Conservation (phyloP, 306 rosid genomes). For the Mimosa bimucronata region DNA sequence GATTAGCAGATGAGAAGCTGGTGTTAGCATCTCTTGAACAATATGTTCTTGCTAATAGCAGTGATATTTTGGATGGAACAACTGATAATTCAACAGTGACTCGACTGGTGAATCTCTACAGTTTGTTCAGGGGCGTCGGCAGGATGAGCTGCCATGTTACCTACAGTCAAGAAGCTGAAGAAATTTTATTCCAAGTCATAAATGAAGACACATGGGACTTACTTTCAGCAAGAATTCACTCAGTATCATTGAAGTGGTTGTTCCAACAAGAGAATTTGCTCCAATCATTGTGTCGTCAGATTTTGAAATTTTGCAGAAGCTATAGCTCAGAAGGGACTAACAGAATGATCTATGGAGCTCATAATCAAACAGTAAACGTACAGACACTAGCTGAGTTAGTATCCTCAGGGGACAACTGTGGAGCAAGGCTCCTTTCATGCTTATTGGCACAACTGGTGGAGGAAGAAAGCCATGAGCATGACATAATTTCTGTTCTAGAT, state of each 20-base stretch:
- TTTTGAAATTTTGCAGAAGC: conserved; percentile 71
- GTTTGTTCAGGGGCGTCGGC: conserved; percentile 72
- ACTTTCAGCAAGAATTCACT: conserved; percentile 72
- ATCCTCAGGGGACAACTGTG: conserved; percentile 67
- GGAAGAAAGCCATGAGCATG: conserved; percentile 63
- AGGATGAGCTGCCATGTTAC: conserved; percentile 59
- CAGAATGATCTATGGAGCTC: conserved; percentile 41
- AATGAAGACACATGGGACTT: conserved; percentile 71
- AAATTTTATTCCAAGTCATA: conserved; percentile 65
- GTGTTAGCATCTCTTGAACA: conserved; percentile 85
- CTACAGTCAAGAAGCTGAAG: conserved; percentile 78
- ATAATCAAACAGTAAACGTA: conserved; percentile 46
- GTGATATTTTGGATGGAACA: conserved; percentile 44
- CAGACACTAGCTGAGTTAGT: conserved; percentile 72
- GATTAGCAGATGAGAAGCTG: conserved; percentile 89
- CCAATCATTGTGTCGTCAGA: conserved; percentile 61
- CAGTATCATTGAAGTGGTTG: conserved; percentile 79
- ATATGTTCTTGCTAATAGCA: conserved; percentile 66
- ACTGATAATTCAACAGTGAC: conserved; percentile 50
- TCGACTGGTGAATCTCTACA: conserved; percentile 72
- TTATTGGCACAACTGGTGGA: conserved; percentile 64
- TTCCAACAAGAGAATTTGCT: conserved; percentile 81
- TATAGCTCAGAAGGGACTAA: conserved; percentile 43
- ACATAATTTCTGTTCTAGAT: conserved; percentile 52
- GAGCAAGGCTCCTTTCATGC: conserved; percentile 66